Base-by-base conservation (phyloP, 1,284 basidiomycete species). In the Irpex rosettiformis region DNA sequence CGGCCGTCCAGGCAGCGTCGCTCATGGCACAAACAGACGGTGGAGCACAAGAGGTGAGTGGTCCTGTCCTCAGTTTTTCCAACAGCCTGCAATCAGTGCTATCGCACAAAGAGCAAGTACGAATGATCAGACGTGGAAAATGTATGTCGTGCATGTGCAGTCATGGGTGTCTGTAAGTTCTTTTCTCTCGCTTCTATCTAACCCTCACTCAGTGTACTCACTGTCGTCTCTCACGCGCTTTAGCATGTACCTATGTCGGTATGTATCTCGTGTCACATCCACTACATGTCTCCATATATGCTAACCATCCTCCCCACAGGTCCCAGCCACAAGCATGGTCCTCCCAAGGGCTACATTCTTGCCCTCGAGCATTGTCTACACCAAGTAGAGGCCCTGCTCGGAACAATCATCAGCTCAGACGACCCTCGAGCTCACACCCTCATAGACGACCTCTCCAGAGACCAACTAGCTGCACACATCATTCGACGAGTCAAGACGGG, bases 321-420 rank as follows among this genome's bases (percentile, higher is more conserved):
- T 47, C 70, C 70, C 16, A 69, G 65, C 48, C 70, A 69, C 58
- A 71, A 71, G 55, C 59, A 69, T 42, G 70, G 70, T 25, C 70
- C 70, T 1, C 70, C 70, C 8, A 71, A 71, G 52, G 70, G 70
- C 52, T 72, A 72, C 58, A 70, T 71, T 52, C 65, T 68, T 25
- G 66, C 69, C n/a, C 64, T 71, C 18, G 68, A 70, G 54, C 67
- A 69, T 11, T 66, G 70, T 10, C 60, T 71, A 25, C 69, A 72
- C 54, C 69, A 71, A 52, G 70, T 70, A 3, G 70, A 72, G 55
- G 70, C 69, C 1, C 61, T 71, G 13, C 60, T 72, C 43, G 70
- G 70, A 2, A 69, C 69, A 1, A 66, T 72, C 40, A 68, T 71
- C 55, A 62, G 66, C 22, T 67, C 69, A 11, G 64, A 68, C 45